These are phyloP conservation scores for Murraya paniculata DNA, from an alignment of 345 rosid genomes.

Conservation along the genomic window DNA sequence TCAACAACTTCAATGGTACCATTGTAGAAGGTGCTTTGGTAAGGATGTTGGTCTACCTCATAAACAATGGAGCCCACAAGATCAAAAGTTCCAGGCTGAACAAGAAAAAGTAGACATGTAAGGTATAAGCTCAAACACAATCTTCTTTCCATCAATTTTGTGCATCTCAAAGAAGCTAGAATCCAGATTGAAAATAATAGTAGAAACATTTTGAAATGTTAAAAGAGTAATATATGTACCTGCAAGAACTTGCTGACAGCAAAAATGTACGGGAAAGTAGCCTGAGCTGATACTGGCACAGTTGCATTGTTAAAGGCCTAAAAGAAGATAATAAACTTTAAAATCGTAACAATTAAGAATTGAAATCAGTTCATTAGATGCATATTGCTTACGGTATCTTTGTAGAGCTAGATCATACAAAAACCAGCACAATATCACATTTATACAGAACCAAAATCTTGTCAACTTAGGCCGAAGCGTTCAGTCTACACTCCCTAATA, in stretches of 20 bases:
- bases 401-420: neutral
- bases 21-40: constrained; percentile 69
- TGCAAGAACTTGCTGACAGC: constrained; percentile 83
- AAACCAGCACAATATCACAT: neutral
- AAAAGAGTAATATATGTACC: constrained; percentile 35
- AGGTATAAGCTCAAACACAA: constrained; percentile 6
- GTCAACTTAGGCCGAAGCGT: neutral
- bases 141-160: neutral
- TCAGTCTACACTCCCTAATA: neutral
- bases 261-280: constrained; percentile 80
- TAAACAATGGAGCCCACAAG: constrained; percentile 78
- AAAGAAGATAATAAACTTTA: constrained; percentile 13
- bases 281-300: constrained; percentile 65
- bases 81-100: constrained; percentile 89
- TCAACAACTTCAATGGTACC: constrained; percentile 94
- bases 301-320: constrained; percentile 85
- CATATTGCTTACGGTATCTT: neutral
- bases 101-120: neutral
- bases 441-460: neutral
- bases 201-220: neutral
- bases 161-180: neutral
- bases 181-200: neutral
- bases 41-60: constrained; percentile 77
- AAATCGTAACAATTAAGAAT: neutral
- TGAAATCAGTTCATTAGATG: neutral